A percentile compares a stretch with the other conserved stretches of the same genome.
Conservation (phyloP, 2,329 filamentous ascomycete species). For the Cordyceps tenuipes region DNA sequence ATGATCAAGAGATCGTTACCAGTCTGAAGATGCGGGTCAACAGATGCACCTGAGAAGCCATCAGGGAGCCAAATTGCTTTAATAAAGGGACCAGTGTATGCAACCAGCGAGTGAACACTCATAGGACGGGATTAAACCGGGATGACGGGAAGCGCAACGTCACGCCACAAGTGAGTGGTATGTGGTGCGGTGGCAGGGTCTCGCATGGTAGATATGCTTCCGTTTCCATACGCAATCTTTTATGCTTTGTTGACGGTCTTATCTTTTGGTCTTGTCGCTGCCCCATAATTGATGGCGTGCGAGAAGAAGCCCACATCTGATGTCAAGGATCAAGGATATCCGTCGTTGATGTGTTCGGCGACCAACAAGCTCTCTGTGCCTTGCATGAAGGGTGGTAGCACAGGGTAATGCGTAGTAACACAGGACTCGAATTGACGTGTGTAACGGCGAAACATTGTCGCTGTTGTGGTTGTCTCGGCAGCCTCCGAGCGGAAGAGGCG, state of each 20-base stretch:
- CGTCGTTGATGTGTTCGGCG: not conserved
- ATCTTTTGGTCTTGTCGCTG: not conserved
- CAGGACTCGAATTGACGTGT: not conserved
- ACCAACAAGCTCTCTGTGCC: not conserved
- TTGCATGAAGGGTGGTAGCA: not conserved
- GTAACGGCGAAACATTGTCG: not conserved
- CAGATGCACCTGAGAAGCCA: not conserved
- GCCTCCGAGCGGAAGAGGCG: not conserved
- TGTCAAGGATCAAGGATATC: not conserved
- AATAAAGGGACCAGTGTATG: too few relatives aligned
- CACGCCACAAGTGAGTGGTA: not conserved
- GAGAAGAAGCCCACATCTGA: not conserved
- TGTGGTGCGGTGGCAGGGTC: not conserved
- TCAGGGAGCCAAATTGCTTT: too few relatives aligned
- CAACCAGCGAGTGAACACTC: too few relatives aligned
- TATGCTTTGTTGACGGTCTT: not conserved
- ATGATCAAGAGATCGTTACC: not conserved
- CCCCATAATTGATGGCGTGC: conserved; percentile 5
- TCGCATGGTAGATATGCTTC: not conserved
- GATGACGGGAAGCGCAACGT: too few relatives aligned
- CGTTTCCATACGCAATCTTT: not conserved
- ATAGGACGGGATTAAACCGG: too few relatives aligned
- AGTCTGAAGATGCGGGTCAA: not conserved
- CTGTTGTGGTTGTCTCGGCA: not conserved
- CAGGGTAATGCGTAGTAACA: not conserved